Percentiles rank a stretch among this genome's conserved stretches.
Conservation (phyloP, 2,329 filamentous ascomycete genomes). For the Rugonectria rugulosa region DNA sequence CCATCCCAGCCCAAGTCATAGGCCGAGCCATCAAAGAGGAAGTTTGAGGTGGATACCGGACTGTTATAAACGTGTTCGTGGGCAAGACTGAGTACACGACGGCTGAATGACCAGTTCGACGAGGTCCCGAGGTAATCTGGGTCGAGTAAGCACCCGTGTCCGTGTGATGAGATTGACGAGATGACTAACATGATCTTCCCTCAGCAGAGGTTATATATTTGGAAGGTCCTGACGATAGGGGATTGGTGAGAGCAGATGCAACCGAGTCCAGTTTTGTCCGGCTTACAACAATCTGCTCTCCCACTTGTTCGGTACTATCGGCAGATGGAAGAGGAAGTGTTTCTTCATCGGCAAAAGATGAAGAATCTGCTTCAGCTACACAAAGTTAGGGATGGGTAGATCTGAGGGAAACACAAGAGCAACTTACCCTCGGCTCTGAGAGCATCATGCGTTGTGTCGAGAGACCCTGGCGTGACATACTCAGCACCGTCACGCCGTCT, state of each 20-base stretch:
- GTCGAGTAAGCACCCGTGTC: constrained; percentile 1
- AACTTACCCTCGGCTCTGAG: constrained; percentile 24
- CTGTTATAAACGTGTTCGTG: constrained; percentile 55
- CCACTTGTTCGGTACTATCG: constrained; percentile 28
- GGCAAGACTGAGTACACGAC: constrained; percentile 56
- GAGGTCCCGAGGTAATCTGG: constrained; percentile 61
- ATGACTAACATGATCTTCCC: constrained; percentile 52
- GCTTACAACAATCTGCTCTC: constrained; percentile 22
- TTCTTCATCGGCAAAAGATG: constrained; percentile 18
- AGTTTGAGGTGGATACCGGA: constrained; percentile 50
- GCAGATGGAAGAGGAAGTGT: constrained; percentile 16
- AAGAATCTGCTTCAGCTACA: constrained; percentile 14
- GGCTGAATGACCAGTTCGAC: constrained; percentile 63
- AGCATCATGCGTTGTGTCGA: constrained; percentile 31
- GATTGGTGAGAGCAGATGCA: constrained; percentile 49
- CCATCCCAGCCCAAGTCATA: constrained; percentile 62
- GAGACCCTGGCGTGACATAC: constrained; percentile 34
- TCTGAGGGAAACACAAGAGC: background rate
- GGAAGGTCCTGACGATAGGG: constrained; percentile 49
- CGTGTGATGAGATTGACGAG: rapidly evolving
- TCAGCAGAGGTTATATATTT: constrained; percentile 51
- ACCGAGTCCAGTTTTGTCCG: constrained; percentile 38
- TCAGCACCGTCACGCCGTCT: constrained; percentile 18
- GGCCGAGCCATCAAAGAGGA: constrained; percentile 59
- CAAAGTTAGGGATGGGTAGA: background rate